phyloP scores from a whole-genome alignment of 495 filamentous ascomycete species.

The Xylaria grammica region DNA sequence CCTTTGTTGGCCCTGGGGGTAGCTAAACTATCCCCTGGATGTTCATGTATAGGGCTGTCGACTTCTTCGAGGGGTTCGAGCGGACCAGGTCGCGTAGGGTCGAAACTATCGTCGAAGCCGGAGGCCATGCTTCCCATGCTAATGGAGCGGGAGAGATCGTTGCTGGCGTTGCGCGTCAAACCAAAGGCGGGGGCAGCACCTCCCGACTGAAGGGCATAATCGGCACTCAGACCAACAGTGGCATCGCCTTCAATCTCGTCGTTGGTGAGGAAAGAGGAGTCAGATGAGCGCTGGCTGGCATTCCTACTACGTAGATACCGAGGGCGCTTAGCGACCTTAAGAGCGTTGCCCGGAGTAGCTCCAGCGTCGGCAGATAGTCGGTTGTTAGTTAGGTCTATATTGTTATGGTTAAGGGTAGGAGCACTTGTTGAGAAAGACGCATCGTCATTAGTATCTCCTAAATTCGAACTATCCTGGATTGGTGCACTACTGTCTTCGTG shows the following conservation, averaged over 20 bases:
- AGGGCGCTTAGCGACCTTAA: constrained; percentile 59
- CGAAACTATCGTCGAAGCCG: constrained; percentile 78
- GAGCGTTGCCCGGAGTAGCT: constrained; percentile 35
- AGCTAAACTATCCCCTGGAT: constrained; percentile 36
- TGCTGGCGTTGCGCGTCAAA: constrained; percentile 57
- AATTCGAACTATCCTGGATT: constrained; percentile 16
- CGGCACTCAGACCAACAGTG: constrained; percentile 69
- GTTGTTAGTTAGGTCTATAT: constrained; percentile 38
- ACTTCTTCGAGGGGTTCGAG: constrained; percentile 58
- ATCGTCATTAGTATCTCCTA: constrained; percentile 34
- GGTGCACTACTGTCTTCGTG: constrained; percentile 39
- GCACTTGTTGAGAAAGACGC: constrained; percentile 52
- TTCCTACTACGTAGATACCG: constrained; percentile 76
- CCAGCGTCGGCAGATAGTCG: constrained; percentile 39
- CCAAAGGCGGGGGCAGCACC: constrained; percentile 69
- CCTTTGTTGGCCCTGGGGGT: constrained; percentile 58
- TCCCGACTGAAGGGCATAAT: constrained; percentile 85
- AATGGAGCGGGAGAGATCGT: constrained; percentile 73
- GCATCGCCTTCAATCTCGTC: constrained; percentile 69
- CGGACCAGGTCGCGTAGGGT: constrained; percentile 52
- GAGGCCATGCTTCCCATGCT: constrained; percentile 97
- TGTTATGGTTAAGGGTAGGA: constrained; percentile 42
- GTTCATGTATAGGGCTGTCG: constrained; percentile 47
- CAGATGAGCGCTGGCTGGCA: constrained; percentile 77
- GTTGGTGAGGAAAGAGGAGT: constrained; percentile 73